phyloP scores from a whole-genome alignment of 306 rosid genomes.

The Cucurbita ficifolia region DNA sequence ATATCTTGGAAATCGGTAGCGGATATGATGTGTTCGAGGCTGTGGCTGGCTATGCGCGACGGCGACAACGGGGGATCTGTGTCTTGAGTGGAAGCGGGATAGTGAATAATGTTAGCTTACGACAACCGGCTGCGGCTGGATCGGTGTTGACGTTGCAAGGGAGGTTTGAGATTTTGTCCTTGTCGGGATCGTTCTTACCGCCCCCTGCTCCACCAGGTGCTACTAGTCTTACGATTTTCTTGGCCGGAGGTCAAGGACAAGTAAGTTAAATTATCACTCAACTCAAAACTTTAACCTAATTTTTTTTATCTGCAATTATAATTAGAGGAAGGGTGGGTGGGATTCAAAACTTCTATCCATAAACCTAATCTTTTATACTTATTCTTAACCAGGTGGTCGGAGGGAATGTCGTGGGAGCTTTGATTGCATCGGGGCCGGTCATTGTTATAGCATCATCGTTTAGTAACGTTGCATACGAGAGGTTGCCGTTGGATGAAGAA shows the following conservation, averaged over 20 bases:
- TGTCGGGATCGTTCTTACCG: constrained; percentile 7
- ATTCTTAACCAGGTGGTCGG: constrained; percentile 3
- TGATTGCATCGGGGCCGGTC: constrained; percentile 10
- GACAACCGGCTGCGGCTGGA: constrained; percentile 5
- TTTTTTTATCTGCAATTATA: background rate
- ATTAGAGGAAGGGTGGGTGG: background rate
- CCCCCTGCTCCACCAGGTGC: constrained; percentile 14
- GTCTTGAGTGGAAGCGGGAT: constrained; percentile 9
- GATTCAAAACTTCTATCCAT: background rate
- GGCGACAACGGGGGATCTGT: constrained; percentile 12
- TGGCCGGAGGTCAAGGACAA: constrained; percentile 14
- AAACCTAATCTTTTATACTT: background rate
- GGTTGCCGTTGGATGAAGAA: constrained; percentile 10
- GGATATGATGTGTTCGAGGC: constrained; percentile 8
- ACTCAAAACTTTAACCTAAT: background rate
- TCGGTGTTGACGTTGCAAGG: constrained; percentile 4
- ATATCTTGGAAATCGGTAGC: constrained; percentile 1
- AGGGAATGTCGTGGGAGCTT: constrained; percentile 14
- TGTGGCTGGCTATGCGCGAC: background rate
- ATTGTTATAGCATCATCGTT: constrained; percentile 12
- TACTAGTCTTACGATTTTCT: constrained; percentile 7
- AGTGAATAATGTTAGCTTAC: constrained; percentile 8
- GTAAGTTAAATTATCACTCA: background rate
- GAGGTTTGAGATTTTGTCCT: constrained; percentile 10
- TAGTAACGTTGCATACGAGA: constrained; percentile 11